phyloP scores from a whole-genome alignment of 208 protist genomes.

The Endotrypanum monterogeii region DNA sequence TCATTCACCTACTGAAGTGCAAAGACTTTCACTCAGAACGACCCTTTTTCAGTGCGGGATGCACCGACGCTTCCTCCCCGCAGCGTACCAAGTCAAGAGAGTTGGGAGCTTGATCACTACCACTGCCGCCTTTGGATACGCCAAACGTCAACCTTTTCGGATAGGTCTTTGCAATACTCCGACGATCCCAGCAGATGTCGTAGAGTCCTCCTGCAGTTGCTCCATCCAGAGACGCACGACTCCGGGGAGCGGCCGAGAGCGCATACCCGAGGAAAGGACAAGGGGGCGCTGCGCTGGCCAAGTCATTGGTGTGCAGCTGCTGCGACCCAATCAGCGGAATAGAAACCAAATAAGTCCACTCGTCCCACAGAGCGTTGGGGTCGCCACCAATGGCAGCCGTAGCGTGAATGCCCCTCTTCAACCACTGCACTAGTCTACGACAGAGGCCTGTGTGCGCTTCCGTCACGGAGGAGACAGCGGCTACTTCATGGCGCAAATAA shows the following conservation, averaged over 20 bases:
- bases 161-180: constrained; percentile 4
- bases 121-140: too few species aligned
- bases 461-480: not conserved
- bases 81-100: not conserved
- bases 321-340: not conserved
- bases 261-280: constrained; percentile 12
- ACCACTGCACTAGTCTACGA: constrained; percentile 2
- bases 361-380: constrained; percentile 8
- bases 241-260: not conserved
- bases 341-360: constrained; percentile 4
- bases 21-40: not conserved
- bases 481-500: not conserved
- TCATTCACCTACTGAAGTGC: too few species aligned
- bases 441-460: constrained; percentile 3
- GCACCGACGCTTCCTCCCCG: not conserved
- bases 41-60: not conserved
- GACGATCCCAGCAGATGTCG: constrained; percentile 20
- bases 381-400: not conserved
- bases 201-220: constrained; percentile 11
- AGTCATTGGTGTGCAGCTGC: not conserved
- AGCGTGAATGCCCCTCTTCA: constrained; percentile 2
- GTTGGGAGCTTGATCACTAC: not conserved
- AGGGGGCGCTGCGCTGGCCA: not conserved
- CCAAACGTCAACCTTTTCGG: not conserved
- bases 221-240: not conserved